Base-by-base conservation (phyloP, 495 filamentous ascomycete species). In the Usnea hakonensis region DNA sequence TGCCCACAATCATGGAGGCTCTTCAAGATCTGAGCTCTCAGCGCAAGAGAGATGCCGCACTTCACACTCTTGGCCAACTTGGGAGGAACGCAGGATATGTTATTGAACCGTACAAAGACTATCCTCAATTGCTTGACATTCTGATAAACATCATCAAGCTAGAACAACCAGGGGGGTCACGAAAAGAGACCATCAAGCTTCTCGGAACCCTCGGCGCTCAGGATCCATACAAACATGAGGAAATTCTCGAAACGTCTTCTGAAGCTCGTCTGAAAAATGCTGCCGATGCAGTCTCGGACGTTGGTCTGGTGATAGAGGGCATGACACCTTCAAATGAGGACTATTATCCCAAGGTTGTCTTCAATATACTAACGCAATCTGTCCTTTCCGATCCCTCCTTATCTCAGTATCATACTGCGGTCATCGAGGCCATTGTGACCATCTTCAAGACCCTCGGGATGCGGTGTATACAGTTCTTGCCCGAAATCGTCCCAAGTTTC, bases 341-440 rank as follows among this genome's bases (percentile, higher is more conserved):
- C 62, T 99, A 97, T 69, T 97, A 96, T 69, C 94, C 94, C 4
- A 97, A 95, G 0, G 91, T 99, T 23, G 95, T 97, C 44, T 96
- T 99, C 69, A 94, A 95, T 67, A 93, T 93, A 2, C 77, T 99
- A 50, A 84, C 97, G 70, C 87, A 90, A 57, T 82, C 78, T 57
- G 90, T 99, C 59, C 75, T 99, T 46, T 90, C 90, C 65, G 94
- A 99, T 68, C 85, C 84, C 46, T 96, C 94, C 3, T 75, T 97
- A 52, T 80, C 85, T 8, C 87, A 93, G 65, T 90, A 95, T 68
- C 94, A 99, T 69, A 94, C 91, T 3, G 86, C 87, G 11, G 94
- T 97, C n/a, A 91, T 99, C 62, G 94, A 97, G 72, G 93, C 95
- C 1, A 93, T 99, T 65, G 97, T 99, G 83, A 95, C 89, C 60